These are phyloP conservation scores for Phytopythium ostracodes DNA, from an alignment of 352 stramenopile species.

Conservation along the genomic window DNA sequence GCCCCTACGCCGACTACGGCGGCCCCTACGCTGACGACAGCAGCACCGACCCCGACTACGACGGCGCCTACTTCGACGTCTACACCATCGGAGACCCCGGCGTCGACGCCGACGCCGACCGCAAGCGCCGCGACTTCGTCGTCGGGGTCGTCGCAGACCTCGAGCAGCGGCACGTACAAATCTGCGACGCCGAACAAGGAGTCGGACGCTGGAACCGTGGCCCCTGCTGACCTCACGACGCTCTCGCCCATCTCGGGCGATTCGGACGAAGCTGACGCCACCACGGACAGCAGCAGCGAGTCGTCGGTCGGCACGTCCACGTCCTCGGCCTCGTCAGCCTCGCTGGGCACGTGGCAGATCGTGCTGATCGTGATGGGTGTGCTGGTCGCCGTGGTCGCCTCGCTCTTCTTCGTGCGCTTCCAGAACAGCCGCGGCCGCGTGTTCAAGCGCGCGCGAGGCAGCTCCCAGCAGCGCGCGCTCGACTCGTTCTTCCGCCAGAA, in stretches of 20 bases:
- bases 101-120: constrained; percentile 9
- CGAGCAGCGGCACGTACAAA: constrained; percentile 1
- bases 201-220: constrained; percentile 9
- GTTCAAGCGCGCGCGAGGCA: constrained; percentile 22
- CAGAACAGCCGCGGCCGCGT: constrained; percentile 23
- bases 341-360: constrained; percentile 33
- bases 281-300: constrained; percentile 8
- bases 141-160: constrained; percentile 5
- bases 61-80: neutral
- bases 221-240: constrained; percentile 17
- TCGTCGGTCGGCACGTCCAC: constrained; percentile 15
- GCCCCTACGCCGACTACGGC: neutral
- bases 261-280: constrained; percentile 6
- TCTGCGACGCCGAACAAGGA: constrained; percentile 7
- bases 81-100: constrained; percentile 6
- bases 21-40: neutral
- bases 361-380: constrained; percentile 39
- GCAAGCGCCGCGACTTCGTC: constrained; percentile 8
- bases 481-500: constrained; percentile 55
- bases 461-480: constrained; percentile 37
- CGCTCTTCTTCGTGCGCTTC: constrained; percentile 56
- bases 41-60: neutral
- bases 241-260: constrained; percentile 31
- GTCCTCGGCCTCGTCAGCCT: constrained; percentile 12
- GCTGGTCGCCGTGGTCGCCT: constrained; percentile 39